A percentile compares a stretch with the other conserved stretches of the same genome.
phyloP scores from a whole-genome alignment of 106 monocot genomes.

The Allium sativum region DNA sequence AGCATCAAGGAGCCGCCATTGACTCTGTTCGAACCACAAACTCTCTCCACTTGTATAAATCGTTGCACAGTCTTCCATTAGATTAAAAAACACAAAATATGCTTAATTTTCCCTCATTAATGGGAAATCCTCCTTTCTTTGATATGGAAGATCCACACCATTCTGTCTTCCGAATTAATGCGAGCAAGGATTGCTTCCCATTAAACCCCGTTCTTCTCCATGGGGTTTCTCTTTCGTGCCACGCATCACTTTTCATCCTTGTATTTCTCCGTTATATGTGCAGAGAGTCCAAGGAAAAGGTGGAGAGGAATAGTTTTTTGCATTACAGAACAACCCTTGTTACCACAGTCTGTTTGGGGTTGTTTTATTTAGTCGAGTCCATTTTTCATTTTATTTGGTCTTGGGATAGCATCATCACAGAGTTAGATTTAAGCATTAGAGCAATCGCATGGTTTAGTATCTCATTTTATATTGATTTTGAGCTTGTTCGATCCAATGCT shows the following conservation, averaged over 20 bases:
- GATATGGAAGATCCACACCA: neutral
- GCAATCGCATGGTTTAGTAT: conserved; percentile 31
- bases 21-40: neutral
- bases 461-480: conserved; percentile 25
- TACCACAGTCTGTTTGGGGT: conserved; percentile 15
- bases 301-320: conserved; percentile 15
- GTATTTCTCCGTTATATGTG: conserved; percentile 28
- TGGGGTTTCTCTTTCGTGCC: conserved; percentile 38
- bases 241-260: conserved; percentile 31
- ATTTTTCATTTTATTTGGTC: conserved; percentile 28
- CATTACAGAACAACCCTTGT: conserved; percentile 25
- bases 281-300: conserved; percentile 8
- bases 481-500: conserved; percentile 8
- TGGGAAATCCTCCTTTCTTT: neutral
- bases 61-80: neutral
- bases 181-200: neutral
- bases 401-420: conserved; percentile 5
- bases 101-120: neutral
- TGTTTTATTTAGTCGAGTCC: conserved; percentile 29
- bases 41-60: neutral
- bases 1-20: neutral
- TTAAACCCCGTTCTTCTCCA: conserved; percentile 26
- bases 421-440: conserved; percentile 38
- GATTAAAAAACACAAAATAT: neutral
- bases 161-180: conserved; percentile 9